Conservation (phyloP, 805 yeast genomes). For the Komagataella ulmi region DNA sequence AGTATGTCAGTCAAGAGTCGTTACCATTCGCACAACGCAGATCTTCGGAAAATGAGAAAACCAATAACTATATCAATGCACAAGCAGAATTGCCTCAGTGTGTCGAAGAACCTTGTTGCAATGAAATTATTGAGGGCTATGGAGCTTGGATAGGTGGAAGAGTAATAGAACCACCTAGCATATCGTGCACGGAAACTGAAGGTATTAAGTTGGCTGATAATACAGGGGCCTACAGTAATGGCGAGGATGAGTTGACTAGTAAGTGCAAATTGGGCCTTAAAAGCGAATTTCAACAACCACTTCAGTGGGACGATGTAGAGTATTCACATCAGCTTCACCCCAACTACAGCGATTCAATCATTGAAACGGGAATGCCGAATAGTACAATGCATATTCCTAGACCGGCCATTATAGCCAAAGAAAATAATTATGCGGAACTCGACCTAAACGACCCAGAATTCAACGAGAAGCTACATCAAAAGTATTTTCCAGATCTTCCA, state of each 20-base stretch:
- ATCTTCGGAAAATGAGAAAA: no score
- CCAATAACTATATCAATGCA: no score
- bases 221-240: not conserved
- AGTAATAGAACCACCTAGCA: not conserved
- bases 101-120: not conserved
- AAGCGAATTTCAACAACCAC: not conserved
- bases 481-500: constrained; percentile 84
- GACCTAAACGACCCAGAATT: constrained; percentile 73
- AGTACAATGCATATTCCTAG: not conserved
- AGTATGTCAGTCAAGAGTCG: no score
- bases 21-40: no score
- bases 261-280: not conserved
- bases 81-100: not conserved
- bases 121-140: constrained; percentile 14
- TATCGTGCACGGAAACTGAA: not conserved
- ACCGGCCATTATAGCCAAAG: not conserved
- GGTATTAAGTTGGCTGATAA: not conserved
- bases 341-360: not conserved
- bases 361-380: not conserved
- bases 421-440: constrained; percentile 8
- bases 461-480: constrained; percentile 64
- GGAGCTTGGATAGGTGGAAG: constrained; percentile 23
- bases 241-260: not conserved
- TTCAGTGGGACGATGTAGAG: not conserved
- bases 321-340: not conserved